These are phyloP conservation scores for Calonectria hawksworthii DNA, from an alignment of 2,329 filamentous ascomycete species.

Conservation along the genomic window DNA sequence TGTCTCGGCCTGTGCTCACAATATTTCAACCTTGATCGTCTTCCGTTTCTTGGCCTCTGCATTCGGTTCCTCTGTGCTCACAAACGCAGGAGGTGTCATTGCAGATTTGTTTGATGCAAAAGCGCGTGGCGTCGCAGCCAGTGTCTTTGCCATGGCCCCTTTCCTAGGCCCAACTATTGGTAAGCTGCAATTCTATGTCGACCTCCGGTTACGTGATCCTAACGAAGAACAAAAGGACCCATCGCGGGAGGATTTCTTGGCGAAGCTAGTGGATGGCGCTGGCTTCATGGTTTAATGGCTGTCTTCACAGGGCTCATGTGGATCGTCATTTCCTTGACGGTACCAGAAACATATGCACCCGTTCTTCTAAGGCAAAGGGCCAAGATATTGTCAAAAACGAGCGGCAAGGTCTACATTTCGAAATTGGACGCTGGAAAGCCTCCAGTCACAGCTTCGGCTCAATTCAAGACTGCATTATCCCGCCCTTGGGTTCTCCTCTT, in stretches of 20 bases:
- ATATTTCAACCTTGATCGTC: background rate
- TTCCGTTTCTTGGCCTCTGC: conserved; percentile 15
- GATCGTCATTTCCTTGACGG: background rate
- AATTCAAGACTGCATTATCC: background rate
- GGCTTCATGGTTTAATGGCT: conserved; percentile 12
- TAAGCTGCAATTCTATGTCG: background rate
- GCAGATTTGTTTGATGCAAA: conserved; percentile 7
- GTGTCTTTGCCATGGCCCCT: conserved; percentile 18
- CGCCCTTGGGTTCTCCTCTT: conserved; percentile 12
- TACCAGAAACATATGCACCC: conserved; percentile 11
- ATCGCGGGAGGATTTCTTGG: conserved; percentile 13
- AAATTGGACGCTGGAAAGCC: conserved; percentile 4
- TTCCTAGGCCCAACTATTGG: conserved; percentile 5
- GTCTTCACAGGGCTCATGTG: conserved; percentile 8
- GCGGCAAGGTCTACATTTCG: conserved; percentile 15
- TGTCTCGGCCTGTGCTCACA: background rate
- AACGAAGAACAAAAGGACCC: background rate
- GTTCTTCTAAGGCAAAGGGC: conserved; percentile 1
- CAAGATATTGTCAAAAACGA: background rate
- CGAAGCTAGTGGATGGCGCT: conserved; percentile 10
- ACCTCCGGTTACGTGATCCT: background rate
- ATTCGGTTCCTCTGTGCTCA: conserved; percentile 10
- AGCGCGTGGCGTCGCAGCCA: background rate
- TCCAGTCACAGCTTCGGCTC: background rate
- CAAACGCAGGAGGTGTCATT: conserved; percentile 5